A percentile compares a stretch with the other conserved stretches of the same genome.
Evolutionary conservation across 495 filamentous ascomycete genomes (phyloP).

Genomic region (Schizothecium vesticola): DNA sequence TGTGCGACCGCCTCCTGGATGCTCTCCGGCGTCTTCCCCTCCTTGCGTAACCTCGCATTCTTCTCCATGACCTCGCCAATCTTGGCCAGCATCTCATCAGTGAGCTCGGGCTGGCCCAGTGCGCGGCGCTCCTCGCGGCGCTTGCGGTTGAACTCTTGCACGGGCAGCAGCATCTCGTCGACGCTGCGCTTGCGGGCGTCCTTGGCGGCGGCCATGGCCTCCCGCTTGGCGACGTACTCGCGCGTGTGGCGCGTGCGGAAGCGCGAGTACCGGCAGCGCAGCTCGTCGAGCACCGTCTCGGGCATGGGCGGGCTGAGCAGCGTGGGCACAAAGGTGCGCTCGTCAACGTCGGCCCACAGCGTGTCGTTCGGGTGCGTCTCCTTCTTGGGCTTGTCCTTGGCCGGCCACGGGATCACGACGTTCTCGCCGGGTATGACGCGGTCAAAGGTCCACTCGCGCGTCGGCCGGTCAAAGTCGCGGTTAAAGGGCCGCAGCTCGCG

Average conservation of each 20-base stretch:
- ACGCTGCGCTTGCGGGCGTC: conserved; percentile 47
- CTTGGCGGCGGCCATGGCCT: conserved; percentile 57
- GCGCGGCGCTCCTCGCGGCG: conserved; percentile 39
- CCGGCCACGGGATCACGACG: conserved; percentile 67
- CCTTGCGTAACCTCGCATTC: conserved; percentile 33
- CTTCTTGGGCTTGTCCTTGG: conserved; percentile 43
- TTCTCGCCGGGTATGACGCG: conserved; percentile 55
- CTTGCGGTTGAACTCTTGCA: conserved; percentile 47
- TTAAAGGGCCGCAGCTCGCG: conserved; percentile 52
- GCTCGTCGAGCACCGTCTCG: conserved; percentile 70
- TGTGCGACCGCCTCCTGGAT: not conserved
- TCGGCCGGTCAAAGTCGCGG: conserved; percentile 42
- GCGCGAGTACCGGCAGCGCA: conserved; percentile 76
- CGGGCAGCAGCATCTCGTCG: conserved; percentile 50
- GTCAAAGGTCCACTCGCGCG: conserved; percentile 38
- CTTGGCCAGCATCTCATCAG: conserved; percentile 55
- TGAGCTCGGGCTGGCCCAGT: conserved; percentile 47
- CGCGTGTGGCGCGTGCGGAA: conserved; percentile 77
- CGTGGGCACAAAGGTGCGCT: conserved; percentile 67
- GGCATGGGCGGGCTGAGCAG: conserved; percentile 76
- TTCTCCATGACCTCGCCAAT: conserved; percentile 61
- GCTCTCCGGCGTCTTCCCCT: not conserved
- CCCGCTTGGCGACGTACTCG: conserved; percentile 57
- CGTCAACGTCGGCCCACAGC: conserved; percentile 66
- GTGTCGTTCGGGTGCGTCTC: conserved; percentile 59